Conservation (phyloP, 2,329 filamentous ascomycete species). For the Nemania abortiva region DNA sequence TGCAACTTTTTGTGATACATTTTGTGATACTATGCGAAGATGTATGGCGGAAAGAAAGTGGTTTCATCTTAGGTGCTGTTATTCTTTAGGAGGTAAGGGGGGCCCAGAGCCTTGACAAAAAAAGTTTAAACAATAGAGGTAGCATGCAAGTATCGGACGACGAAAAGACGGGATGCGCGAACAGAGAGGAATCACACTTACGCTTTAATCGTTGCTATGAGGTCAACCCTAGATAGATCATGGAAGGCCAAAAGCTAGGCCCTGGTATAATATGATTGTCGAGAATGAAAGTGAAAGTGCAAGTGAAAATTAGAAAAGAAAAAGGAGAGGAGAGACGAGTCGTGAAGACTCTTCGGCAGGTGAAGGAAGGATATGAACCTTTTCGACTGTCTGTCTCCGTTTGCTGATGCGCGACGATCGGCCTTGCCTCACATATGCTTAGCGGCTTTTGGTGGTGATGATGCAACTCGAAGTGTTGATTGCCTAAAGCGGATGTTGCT, state of each 20-base stretch:
- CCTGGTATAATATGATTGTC: conserved; percentile 2
- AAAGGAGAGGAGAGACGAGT: background rate
- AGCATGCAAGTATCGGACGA: background rate
- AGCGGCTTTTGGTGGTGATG: conserved; percentile 25
- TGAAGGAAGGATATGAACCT: background rate
- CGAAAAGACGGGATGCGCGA: background rate
- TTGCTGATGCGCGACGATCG: conserved; percentile 18
- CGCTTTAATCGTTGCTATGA: conserved; percentile 19
- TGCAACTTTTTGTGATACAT: conserved; percentile 10
- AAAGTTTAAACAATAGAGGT: background rate
- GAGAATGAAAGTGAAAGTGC: background rate
- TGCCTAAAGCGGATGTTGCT: conserved; percentile 39
- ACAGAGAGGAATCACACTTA: conserved; percentile 15
- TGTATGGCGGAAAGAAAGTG: background rate
- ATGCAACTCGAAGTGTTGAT: conserved; percentile 32
- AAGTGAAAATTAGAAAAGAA: background rate
- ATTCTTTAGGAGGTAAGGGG: background rate
- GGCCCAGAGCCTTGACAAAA: too few species aligned
- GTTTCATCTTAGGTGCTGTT: background rate
- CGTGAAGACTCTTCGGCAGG: background rate
- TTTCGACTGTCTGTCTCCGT: background rate
- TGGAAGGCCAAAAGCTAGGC: conserved; percentile 18
- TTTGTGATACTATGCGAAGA: too few species aligned
- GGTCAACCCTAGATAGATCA: conserved; percentile 14
- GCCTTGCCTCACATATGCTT: conserved; percentile 26